Evolutionary conservation across 192 early-diverging fungal species (phyloP), one percentile per base, ranked within the genome.

Genomic region (Gonapodya prolifera): DNA sequence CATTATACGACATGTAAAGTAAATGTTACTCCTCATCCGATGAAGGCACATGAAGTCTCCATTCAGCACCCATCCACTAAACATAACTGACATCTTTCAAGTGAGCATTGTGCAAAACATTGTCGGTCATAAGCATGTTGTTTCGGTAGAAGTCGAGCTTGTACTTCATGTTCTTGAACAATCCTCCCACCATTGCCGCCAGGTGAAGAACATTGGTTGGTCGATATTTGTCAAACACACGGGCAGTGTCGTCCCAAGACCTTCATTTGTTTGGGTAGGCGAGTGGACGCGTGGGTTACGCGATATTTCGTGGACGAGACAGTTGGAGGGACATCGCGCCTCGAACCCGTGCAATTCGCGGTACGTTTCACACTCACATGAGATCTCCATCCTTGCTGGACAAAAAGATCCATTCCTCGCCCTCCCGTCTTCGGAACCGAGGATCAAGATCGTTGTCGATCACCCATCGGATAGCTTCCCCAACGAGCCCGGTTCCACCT

Each of bases 201-300:
- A 94, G 84, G 81, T 94, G 93, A 81, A 94, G 89, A 77, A 94
- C 91, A 79, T 92, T 87, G 17, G 92, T 92, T 34, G 93, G 93
- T 76, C 87, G 85, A 79, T 92, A 86, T 76, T 88, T 89, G 78
- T 92, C 90, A 83, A 94, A 94, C 70, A 94, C 82, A 18, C 28
- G 28, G 71, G 18, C 71, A 2, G 32, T 32, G 71, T 73, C 71
- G 8, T 73, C 71, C 28, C 32, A 73, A 2, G 18, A 30, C 71
- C 71, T 73, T 18, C 28, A 32, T 2, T 32, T 8, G 31, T 18
- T 32, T 30, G 71, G 16, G 71, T 2, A 32, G 8, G 2, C 8
- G 8, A 73, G 16, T 29, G 31, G n/a, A n/a, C n/a, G n/a, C n/a
- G n/a, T n/a, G n/a, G n/a, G n/a, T n/a, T n/a, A n/a, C n/a, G n/a